These are phyloP conservation scores for Xylaria sp. DNA, from an alignment of 2,329 filamentous ascomycete genomes.

Conservation along the genomic window DNA sequence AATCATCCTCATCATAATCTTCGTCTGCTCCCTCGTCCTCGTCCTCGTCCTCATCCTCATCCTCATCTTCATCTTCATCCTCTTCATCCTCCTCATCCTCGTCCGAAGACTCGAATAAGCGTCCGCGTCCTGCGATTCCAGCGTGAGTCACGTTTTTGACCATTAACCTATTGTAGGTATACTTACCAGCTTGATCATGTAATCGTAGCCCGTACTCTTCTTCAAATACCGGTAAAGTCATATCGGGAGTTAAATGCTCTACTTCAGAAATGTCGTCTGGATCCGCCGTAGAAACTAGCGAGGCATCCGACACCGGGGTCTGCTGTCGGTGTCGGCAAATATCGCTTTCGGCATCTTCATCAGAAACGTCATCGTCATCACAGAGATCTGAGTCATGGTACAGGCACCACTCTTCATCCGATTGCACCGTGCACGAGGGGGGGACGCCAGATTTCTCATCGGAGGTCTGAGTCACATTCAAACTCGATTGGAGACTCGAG, in stretches of 20 bases:
- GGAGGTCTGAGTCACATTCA: not conserved
- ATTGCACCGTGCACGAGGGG: not conserved
- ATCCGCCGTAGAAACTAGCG: slow-evolving; percentile 24
- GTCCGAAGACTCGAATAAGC: not conserved
- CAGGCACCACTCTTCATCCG: slow-evolving; percentile 15
- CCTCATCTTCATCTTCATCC: slow-evolving; percentile 23
- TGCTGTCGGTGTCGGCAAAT: not conserved
- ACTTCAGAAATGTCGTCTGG: slow-evolving; percentile 11
- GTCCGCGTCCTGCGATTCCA: not conserved
- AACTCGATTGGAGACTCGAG: not conserved
- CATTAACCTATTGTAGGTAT: not conserved
- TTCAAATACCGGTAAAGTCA: slow-evolving; percentile 26
- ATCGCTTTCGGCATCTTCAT: slow-evolving; percentile 21
- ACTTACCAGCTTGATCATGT: slow-evolving; percentile 32
- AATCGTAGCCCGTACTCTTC: slow-evolving; percentile 22
- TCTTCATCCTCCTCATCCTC: not conserved
- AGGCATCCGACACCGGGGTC: slow-evolving; percentile 6
- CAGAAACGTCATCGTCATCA: slow-evolving; percentile 8
- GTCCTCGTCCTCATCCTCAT: slow-evolving; percentile 18
- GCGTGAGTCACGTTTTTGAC: slow-evolving; percentile 9
- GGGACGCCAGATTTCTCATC: slow-evolving; percentile 4
- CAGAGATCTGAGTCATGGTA: not conserved
- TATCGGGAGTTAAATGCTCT: slow-evolving; percentile 15
- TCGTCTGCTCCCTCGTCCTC: slow-evolving; percentile 19
- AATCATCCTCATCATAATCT: slow-evolving; percentile 28